phyloP scores from a whole-genome alignment of 768 basidiomycete genomes.

The Neoboletus brunneissimus region DNA sequence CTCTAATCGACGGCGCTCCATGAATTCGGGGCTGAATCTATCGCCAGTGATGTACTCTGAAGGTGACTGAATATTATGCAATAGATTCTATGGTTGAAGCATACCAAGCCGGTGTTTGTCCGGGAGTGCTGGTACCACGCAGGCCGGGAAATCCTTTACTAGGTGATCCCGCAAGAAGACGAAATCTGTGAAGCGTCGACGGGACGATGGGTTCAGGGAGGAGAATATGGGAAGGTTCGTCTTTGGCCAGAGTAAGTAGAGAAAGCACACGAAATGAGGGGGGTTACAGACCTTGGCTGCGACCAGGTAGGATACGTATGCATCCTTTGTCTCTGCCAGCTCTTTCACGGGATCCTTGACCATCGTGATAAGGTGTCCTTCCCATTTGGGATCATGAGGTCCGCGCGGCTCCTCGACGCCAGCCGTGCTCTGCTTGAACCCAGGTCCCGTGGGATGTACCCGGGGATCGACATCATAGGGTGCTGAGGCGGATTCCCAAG shows the following conservation, averaged over 20 bases:
- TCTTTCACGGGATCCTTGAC: conserved; percentile 96
- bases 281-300: conserved; percentile 66
- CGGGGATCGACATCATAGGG: conserved; percentile 49
- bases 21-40: conserved; percentile 94
- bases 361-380: conserved; percentile 75
- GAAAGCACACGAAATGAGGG: neutral
- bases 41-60: conserved; percentile 97
- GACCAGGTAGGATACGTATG: conserved; percentile 93
- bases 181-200: conserved; percentile 96
- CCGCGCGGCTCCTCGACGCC: conserved; percentile 61
- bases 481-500: conserved; percentile 77
- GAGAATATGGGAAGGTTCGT: conserved; percentile 90
- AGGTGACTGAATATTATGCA: conserved; percentile 2
- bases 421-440: conserved; percentile 77
- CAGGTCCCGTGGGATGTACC: conserved; percentile 53
- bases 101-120: conserved; percentile 94
- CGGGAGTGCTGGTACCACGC: conserved; percentile 95
- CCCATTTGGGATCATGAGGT: conserved; percentile 87
- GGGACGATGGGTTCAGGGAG: conserved; percentile 64
- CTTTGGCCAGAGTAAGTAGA: conserved; percentile 41
- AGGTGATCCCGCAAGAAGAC: conserved; percentile 89
- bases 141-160: conserved; percentile 90
- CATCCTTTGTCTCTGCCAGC: conserved; percentile 94
- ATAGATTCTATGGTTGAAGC: conserved; percentile 27
- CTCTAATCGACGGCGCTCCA: conserved; percentile 90